These are phyloP conservation scores for Dioscorea dumetorum DNA, from an alignment of 106 monocot genomes.

Conservation along the genomic window DNA sequence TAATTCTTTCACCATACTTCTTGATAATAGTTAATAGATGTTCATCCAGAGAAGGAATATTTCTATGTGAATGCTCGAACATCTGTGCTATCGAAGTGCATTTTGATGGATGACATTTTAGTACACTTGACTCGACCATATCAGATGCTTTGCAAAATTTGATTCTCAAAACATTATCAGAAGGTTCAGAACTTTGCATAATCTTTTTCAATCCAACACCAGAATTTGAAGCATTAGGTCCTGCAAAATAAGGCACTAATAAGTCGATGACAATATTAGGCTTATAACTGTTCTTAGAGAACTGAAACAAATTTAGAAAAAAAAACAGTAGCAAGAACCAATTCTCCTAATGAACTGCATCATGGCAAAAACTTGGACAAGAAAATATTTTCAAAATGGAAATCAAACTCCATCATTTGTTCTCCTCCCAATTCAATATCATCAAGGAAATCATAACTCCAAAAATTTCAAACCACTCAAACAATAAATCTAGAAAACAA, in stretches of 20 bases:
- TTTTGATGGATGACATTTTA: constrained; percentile 12
- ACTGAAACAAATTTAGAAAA: too few relatives aligned
- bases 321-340: too few relatives aligned
- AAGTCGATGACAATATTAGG: constrained; percentile 18
- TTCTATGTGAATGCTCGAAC: constrained; percentile 11
- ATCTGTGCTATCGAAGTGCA: neutral
- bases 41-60: constrained; percentile 22
- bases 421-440: too few relatives aligned
- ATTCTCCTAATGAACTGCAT: too few relatives aligned
- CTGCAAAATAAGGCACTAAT: neutral
- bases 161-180: constrained; percentile 24
- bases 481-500: too few relatives aligned
- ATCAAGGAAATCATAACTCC: too few relatives aligned
- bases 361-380: too few relatives aligned
- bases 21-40: constrained; percentile 27
- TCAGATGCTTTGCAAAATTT: constrained; percentile 42
- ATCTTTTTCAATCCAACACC: constrained; percentile 41
- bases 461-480: too few relatives aligned
- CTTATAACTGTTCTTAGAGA: neutral
- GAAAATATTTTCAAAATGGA: too few relatives aligned
- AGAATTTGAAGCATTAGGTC: constrained; percentile 6
- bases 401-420: too few relatives aligned
- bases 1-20: constrained; percentile 60
- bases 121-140: constrained; percentile 38
- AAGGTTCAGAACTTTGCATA: constrained; percentile 17